These are phyloP conservation scores for Heritiera fomes DNA, from an alignment of 345 rosid genomes.

Conservation along the genomic window DNA sequence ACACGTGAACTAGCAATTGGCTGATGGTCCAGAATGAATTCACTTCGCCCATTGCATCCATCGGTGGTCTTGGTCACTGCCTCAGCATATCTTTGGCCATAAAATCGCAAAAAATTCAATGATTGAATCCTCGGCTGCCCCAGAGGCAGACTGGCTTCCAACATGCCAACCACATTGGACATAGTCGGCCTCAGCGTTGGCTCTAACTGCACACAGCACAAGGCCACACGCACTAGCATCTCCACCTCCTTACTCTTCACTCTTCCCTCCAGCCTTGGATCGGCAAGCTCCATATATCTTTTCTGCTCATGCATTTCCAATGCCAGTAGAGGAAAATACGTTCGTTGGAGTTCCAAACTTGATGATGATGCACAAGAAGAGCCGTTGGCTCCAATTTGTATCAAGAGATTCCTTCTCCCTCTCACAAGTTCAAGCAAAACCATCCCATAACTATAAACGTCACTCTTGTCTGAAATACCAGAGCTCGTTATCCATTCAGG, in stretches of 20 bases:
- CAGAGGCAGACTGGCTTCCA: background rate
- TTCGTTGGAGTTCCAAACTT: conserved; percentile 22
- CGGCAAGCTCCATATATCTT: conserved; percentile 69
- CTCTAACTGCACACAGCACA: conserved; percentile 56
- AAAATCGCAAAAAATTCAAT: background rate
- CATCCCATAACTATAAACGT: conserved; percentile 84
- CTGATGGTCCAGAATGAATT: background rate
- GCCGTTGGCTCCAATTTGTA: conserved; percentile 31
- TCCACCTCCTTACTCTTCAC: conserved; percentile 59
- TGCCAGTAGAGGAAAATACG: conserved; percentile 80
- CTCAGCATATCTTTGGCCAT: background rate
- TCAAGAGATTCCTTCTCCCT: conserved; percentile 63
- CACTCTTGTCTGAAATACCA: conserved; percentile 74
- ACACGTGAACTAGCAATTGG: background rate
- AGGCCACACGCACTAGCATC: conserved; percentile 54
- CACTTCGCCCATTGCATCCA: background rate
- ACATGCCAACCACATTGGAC: conserved; percentile 9
- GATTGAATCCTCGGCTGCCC: background rate
- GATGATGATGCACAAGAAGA: conserved; percentile 32
- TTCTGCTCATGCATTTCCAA: conserved; percentile 79
- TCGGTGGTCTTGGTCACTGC: background rate
- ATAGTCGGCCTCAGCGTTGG: background rate
- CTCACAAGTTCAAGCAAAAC: conserved; percentile 75
- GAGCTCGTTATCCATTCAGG: conserved; percentile 76
- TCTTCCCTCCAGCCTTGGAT: conserved; percentile 71